phyloP scores from a whole-genome alignment of 768 basidiomycete genomes.

The Lactarius trivialis region DNA sequence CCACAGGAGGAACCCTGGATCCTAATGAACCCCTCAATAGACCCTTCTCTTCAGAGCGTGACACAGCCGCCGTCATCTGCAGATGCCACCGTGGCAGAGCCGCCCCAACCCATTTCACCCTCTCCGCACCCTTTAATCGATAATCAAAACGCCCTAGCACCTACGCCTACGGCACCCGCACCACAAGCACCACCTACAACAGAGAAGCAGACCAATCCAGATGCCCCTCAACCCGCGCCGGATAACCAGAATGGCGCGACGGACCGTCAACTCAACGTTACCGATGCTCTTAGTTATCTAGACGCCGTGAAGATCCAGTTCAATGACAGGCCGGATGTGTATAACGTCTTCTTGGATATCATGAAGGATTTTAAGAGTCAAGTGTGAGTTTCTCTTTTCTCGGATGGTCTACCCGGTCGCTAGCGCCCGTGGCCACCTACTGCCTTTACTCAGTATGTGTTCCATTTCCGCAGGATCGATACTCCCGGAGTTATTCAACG shows the following conservation, averaged over 20 bases:
- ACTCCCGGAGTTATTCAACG: constrained; percentile 96
- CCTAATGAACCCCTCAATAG: constrained; percentile 4
- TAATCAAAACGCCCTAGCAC: neutral
- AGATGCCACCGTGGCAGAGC: neutral
- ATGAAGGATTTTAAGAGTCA: constrained; percentile 77
- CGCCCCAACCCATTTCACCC: neutral
- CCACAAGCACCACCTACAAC: neutral
- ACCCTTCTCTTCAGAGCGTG: constrained; percentile 1
- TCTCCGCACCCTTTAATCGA: constrained; percentile 1
- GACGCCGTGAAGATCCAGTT: constrained; percentile 61
- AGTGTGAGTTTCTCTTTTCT: constrained; percentile 32
- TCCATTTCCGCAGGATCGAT: constrained; percentile 61
- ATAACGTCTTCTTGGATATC: constrained; percentile 58
- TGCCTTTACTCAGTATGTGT: neutral
- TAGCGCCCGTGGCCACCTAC: neutral
- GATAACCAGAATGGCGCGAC: constrained; percentile 11
- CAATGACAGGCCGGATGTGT: constrained; percentile 51
- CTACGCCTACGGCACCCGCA: neutral
- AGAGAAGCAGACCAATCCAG: constrained; percentile 2
- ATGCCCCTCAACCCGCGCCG: constrained; percentile 2
- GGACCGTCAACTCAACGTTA: constrained; percentile 50
- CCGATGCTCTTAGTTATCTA: constrained; percentile 56
- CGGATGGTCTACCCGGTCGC: neutral
- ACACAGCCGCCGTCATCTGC: neutral
- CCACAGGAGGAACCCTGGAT: neutral